Base-by-base conservation (phyloP, 345 rosid species). In the Clausena lansium region DNA sequence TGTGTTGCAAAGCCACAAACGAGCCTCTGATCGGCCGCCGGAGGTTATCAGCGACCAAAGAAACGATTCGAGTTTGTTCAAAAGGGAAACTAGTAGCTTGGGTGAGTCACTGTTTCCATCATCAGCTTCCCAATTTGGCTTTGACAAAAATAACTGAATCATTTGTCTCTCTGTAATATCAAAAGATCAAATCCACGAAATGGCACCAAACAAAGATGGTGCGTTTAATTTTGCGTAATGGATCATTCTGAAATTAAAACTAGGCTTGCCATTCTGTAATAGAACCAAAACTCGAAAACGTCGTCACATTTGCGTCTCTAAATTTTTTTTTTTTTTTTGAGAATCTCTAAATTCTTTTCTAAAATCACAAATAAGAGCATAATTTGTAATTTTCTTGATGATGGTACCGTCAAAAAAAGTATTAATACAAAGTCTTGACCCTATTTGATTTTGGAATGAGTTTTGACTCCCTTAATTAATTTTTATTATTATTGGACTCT, bases 1-100 rank as follows among this genome's bases (percentile, higher is more conserved):
- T 1, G 94, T 80, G 50, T 85, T 85, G 84, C 90, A 88, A 28
- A 95, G 93, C 98, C 98, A 95, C n/a, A 90, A 74, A 9, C 89
- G 92, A 81, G 99, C 91, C 85, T 92, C 99, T 19, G 97, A 90
- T 71, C 92, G 85, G 59, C 92, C 92, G 38, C 88, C 94, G 30
- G 81, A 77, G 10, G 85, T 79, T 41, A 87, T 86, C 78, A 91
- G 33, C 5, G 94, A 85, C 88, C 93, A 87, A 73, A 95, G 67
- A 65, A 85, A 86, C 14, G 92, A 84, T 47, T 84, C 87, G 64
- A 95, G 77, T 65, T 84, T 71, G 61, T 84, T 83, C 76, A 93
- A 82, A 77, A 83, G 90, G 52, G 87, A 81, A 11, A 88, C 73
- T 74, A 87, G 77, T 66, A 30, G 68, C 81, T 85, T 74, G 66